phyloP scores from a whole-genome alignment of 2,329 filamentous ascomycete genomes.

The Hypoxylon sp. region DNA sequence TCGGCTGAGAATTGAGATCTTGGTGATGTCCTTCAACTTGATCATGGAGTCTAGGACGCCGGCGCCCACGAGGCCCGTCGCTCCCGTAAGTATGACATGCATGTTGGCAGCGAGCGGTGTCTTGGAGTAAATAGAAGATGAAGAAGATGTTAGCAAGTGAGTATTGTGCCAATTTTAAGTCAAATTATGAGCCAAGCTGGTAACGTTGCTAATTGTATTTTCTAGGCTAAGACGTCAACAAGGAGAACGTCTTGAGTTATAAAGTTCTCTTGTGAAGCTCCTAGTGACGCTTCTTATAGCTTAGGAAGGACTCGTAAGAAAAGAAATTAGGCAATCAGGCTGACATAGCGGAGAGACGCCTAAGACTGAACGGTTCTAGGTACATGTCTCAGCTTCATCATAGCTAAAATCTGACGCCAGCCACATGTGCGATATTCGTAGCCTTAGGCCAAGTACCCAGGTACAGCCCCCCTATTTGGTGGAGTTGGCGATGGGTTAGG shows the following conservation, averaged over 20 bases:
- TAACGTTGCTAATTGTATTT: no score
- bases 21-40: slow-evolving; percentile 61
- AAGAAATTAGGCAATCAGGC: no score
- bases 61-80: slow-evolving; percentile 71
- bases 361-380: neutral
- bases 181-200: neutral
- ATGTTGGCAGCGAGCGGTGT: slow-evolving; percentile 46
- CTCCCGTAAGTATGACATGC: slow-evolving; percentile 74
- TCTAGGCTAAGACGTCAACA: neutral
- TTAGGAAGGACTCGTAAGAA: neutral
- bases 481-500: neutral
- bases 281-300: neutral
- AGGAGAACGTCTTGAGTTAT: neutral
- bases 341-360: no score
- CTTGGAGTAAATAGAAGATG: neutral
- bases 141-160: neutral
- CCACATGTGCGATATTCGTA: neutral
- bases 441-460: no score
- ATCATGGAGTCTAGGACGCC: slow-evolving; percentile 69
- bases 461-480: no score
- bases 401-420: slow-evolving; percentile 19
- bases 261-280: neutral
- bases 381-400: slow-evolving; percentile 4
- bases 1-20: slow-evolving; percentile 70
- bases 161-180: no score